Evolutionary conservation across 2,329 filamentous ascomycete genomes (phyloP).

Genomic region (Periconia digitata): DNA sequence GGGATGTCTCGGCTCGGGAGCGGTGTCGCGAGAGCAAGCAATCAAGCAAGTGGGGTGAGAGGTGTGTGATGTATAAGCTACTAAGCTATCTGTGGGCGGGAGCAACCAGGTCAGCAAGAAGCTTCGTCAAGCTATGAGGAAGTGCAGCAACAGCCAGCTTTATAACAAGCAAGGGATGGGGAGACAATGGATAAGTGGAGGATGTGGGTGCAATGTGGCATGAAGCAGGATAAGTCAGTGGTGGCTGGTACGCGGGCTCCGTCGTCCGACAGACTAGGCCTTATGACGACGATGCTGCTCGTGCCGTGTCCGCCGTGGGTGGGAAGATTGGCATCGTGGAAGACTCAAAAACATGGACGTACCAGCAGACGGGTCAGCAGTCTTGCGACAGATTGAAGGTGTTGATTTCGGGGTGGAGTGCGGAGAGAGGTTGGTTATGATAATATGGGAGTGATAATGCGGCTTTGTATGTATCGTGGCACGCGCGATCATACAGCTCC

Average conservation of each 20-base stretch:
- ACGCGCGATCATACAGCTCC: slow-evolving; percentile 5
- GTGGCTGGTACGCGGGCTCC: slow-evolving; percentile 29
- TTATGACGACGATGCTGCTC: slow-evolving; percentile 26
- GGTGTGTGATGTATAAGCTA: not conserved
- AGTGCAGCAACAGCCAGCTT: too few relatives aligned
- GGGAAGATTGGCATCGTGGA: too few relatives aligned
- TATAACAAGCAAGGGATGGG: not conserved
- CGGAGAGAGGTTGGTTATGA: too few relatives aligned
- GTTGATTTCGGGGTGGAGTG: slow-evolving; percentile 10
- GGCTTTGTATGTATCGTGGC: too few relatives aligned
- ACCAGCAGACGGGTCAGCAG: slow-evolving; percentile 7
- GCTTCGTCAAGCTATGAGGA: not conserved
- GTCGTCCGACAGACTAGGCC: slow-evolving; percentile 19
- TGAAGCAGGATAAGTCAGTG: slow-evolving; percentile 37
- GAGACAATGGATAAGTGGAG: slow-evolving; percentile 6
- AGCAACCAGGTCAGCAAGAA: not conserved
- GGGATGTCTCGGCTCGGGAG: too few relatives aligned
- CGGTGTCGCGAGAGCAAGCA: not conserved
- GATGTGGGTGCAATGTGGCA: slow-evolving; percentile 39
- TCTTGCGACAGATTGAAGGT: not conserved
- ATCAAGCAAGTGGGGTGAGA: slow-evolving; percentile 15
- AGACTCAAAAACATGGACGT: slow-evolving; percentile 32
- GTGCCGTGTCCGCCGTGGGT: not conserved
- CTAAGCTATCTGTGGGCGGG: not conserved
- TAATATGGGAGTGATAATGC: too few relatives aligned